Percentiles rank a stretch among this genome's conserved stretches.
Evolutionary conservation across 2,329 filamentous ascomycete genomes (phyloP).

Genomic region (Neofusicoccum sp.): DNA sequence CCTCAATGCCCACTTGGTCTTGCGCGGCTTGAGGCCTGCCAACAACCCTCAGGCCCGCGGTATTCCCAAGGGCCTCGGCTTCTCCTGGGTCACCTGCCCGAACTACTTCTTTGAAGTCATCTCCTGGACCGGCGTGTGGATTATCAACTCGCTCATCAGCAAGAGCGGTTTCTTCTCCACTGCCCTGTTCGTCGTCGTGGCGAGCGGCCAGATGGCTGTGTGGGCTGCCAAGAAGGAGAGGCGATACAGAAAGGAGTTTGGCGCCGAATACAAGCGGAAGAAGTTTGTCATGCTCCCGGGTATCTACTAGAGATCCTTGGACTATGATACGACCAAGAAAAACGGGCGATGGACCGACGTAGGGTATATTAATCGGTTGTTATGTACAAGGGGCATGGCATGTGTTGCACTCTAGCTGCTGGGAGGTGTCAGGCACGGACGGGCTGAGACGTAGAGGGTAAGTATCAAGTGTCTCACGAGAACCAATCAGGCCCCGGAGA

Average conservation of each 20-base stretch:
- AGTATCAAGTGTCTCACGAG: too few relatives aligned
- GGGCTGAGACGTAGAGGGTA: neutral
- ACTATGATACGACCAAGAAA: neutral
- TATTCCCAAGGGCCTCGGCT: slow-evolving; percentile 83
- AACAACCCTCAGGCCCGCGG: slow-evolving; percentile 71
- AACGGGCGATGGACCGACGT: too few relatives aligned
- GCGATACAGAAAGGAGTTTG: slow-evolving; percentile 86
- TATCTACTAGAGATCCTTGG: slow-evolving; percentile 53
- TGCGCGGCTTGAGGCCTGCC: slow-evolving; percentile 74
- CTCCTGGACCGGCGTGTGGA: slow-evolving; percentile 78
- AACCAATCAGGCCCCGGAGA: neutral
- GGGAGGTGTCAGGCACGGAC: neutral
- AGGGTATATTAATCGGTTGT: too few relatives aligned
- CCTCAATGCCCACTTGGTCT: slow-evolving; percentile 72
- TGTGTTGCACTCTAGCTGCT: too few relatives aligned
- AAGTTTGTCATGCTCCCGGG: slow-evolving; percentile 77
- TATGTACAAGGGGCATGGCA: too few relatives aligned
- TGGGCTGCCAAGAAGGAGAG: slow-evolving; percentile 94
- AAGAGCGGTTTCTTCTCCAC: slow-evolving; percentile 74
- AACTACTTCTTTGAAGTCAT: slow-evolving; percentile 95
- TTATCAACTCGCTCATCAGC: slow-evolving; percentile 76
- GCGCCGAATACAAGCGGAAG: slow-evolving; percentile 95
- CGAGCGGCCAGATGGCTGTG: slow-evolving; percentile 72
- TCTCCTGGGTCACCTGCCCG: slow-evolving; percentile 84
- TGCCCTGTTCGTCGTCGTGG: slow-evolving; percentile 70